These are phyloP conservation scores for Staphylotrichum longicolle DNA, from an alignment of 495 filamentous ascomycete species.

Conservation along the genomic window DNA sequence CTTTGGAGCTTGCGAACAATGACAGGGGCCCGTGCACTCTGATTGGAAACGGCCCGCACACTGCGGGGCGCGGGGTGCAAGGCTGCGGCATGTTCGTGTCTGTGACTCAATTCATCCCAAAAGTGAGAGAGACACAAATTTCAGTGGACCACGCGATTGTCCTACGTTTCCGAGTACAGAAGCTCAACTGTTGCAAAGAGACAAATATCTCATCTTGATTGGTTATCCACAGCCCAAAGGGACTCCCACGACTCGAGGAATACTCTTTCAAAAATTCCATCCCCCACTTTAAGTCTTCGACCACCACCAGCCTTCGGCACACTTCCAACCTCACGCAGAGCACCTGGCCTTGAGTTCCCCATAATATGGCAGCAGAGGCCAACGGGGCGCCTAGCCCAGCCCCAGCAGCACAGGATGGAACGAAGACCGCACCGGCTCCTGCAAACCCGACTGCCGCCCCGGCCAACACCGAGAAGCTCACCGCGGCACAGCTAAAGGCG, in stretches of 20 bases:
- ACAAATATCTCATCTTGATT: background rate
- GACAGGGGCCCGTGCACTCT: slow-evolving; percentile 6
- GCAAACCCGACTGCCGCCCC: slow-evolving; percentile 16
- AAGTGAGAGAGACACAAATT: slow-evolving; percentile 6
- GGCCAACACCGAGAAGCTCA: slow-evolving; percentile 45
- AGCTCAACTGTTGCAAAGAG: background rate
- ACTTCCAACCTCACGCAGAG: background rate
- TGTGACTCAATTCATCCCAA: slow-evolving; percentile 22
- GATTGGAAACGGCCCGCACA: slow-evolving; percentile 9
- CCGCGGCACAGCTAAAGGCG: slow-evolving; percentile 70
- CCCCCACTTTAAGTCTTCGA: background rate
- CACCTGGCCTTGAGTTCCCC: background rate
- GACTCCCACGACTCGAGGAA: too few relatives aligned
- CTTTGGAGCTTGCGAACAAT: slow-evolving; percentile 16
- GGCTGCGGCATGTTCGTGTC: slow-evolving; percentile 3
- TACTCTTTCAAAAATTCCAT: too few relatives aligned
- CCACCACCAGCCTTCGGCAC: background rate
- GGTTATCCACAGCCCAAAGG: too few relatives aligned
- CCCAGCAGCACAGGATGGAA: slow-evolving; percentile 16
- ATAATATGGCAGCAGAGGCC: slow-evolving; percentile 30
- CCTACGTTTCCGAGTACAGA: background rate
- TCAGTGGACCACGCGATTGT: background rate
- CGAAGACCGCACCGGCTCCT: slow-evolving; percentile 9
- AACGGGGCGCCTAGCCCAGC: slow-evolving; percentile 23
- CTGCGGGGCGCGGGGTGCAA: slow-evolving; percentile 18